phyloP scores from a whole-genome alignment of 345 rosid genomes.

The Erodium maritimum region DNA sequence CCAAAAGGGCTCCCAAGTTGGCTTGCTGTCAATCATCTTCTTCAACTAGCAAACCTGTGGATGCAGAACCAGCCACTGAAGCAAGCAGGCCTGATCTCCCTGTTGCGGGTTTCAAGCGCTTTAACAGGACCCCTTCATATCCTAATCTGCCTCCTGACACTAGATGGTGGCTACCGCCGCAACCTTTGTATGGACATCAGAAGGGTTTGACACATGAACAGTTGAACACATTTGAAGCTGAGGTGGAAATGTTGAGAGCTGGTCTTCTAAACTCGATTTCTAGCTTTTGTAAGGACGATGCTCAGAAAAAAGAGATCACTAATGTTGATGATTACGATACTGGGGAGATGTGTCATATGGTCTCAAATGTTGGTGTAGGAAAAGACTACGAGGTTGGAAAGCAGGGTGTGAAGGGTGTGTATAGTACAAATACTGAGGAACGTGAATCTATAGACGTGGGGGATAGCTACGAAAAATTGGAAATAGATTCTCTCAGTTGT shows the following conservation, averaged over 20 bases:
- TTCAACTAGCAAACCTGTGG: conserved; percentile 38
- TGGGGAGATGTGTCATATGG: conserved; percentile 2
- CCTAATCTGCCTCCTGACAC: conserved; percentile 40
- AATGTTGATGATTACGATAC: conserved; percentile 4
- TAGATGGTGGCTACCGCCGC: conserved; percentile 66
- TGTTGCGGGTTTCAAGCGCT: conserved; percentile 44
- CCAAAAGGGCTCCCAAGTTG: conserved; percentile 90
- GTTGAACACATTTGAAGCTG: conserved; percentile 31
- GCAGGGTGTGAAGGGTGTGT: conserved; percentile 10
- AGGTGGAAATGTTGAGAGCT: conserved; percentile 30
- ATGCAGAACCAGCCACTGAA: conserved; percentile 32
- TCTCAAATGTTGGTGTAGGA: conserved; percentile 4
- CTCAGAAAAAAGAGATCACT: background rate
- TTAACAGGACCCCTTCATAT: conserved; percentile 33
- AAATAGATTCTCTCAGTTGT: conserved; percentile 25
- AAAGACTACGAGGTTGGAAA: conserved; percentile 12
- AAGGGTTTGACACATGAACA: conserved; percentile 42
- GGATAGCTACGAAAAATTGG: conserved; percentile 27
- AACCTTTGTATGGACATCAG: conserved; percentile 46
- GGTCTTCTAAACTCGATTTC: conserved; percentile 16
- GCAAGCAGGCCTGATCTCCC: conserved; percentile 31
- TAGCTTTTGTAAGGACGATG: conserved; percentile 5
- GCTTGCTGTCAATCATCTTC: conserved; percentile 77
- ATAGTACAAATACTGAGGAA: conserved; percentile 25
- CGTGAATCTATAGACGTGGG: conserved; percentile 28